Conservation (phyloP, 495 filamentous ascomycete genomes). For the Xylaria castorea region DNA sequence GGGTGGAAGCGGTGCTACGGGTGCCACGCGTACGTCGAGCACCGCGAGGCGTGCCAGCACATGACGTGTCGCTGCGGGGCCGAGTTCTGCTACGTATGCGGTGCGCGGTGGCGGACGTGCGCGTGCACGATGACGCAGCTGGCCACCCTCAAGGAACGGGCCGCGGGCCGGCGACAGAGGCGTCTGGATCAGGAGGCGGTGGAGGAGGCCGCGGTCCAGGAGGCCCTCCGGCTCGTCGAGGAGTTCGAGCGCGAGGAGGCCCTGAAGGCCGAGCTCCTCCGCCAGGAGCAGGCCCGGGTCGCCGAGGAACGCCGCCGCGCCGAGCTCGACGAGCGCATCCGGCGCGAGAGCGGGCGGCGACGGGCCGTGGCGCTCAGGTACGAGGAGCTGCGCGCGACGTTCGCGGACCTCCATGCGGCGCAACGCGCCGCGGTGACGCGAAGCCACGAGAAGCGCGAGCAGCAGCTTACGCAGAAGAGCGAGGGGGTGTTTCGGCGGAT, state of each 20-base stretch:
- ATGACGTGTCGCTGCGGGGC: conserved; percentile 60
- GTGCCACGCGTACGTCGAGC: conserved; percentile 46
- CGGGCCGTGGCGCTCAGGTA: conserved; percentile 38
- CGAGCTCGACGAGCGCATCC: conserved; percentile 35
- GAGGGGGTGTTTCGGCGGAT: conserved; percentile 15
- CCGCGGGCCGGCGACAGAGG: conserved; percentile 31
- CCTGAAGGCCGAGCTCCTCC: conserved; percentile 40
- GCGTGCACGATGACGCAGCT: conserved; percentile 44
- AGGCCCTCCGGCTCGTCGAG: conserved; percentile 43
- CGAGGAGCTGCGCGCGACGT: conserved; percentile 31
- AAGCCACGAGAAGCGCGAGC: conserved; percentile 32
- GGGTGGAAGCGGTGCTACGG: conserved; percentile 47
- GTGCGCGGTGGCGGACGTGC: conserved; percentile 47
- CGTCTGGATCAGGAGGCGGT: conserved; percentile 32
- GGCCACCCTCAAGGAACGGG: conserved; percentile 32
- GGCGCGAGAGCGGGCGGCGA: conserved; percentile 40
- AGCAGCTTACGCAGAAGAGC: not conserved
- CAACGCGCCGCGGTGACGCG: conserved; percentile 32
- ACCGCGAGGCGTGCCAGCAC: conserved; percentile 56
- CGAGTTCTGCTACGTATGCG: conserved; percentile 61
- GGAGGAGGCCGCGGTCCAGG: conserved; percentile 42
- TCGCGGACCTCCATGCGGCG: conserved; percentile 36
- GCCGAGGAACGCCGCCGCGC: conserved; percentile 36
- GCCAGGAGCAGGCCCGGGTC: conserved; percentile 35
- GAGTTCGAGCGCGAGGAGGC: conserved; percentile 48